These are phyloP conservation scores for Kodamaea jinghongensis DNA, from an alignment of 805 yeast species.

Conservation along the genomic window DNA sequence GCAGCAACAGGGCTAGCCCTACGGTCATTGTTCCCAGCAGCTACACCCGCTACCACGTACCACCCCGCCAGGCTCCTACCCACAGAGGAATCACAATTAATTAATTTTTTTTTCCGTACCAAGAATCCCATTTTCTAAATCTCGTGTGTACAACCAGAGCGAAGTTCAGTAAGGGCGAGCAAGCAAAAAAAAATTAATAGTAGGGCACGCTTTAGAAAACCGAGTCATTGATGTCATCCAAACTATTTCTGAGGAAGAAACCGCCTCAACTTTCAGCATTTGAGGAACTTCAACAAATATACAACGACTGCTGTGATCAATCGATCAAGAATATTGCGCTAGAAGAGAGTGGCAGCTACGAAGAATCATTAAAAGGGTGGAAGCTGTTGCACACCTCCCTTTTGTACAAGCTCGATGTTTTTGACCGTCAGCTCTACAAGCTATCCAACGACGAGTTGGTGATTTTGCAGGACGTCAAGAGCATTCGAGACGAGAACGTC, in stretches of 20 bases:
- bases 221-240: constrained; percentile 4
- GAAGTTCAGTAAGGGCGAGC: too few relatives aligned
- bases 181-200: too few relatives aligned
- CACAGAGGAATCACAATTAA: too few relatives aligned
- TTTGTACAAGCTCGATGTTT: constrained; percentile 53
- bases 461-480: constrained; percentile 31
- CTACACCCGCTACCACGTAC: too few relatives aligned
- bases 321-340: constrained; percentile 55
- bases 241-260: constrained; percentile 39
- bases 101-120: too few relatives aligned
- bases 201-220: too few relatives aligned
- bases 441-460: constrained; percentile 22
- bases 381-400: constrained; percentile 63
- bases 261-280: constrained; percentile 52
- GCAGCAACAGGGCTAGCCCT: too few relatives aligned
- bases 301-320: constrained; percentile 59
- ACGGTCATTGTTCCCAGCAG: too few relatives aligned
- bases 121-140: too few relatives aligned
- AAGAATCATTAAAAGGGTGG: constrained; percentile 70
- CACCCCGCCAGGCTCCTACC: too few relatives aligned
- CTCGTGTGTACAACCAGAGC: too few relatives aligned
- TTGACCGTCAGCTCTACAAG: constrained; percentile 39
- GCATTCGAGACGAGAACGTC: constrained; percentile 42
- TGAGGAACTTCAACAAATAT: constrained; percentile 58
- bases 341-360: constrained; percentile 53